Evolutionary conservation across 1,284 basidiomycete species (phyloP).

Genomic region (Rhodotorula sp.): DNA sequence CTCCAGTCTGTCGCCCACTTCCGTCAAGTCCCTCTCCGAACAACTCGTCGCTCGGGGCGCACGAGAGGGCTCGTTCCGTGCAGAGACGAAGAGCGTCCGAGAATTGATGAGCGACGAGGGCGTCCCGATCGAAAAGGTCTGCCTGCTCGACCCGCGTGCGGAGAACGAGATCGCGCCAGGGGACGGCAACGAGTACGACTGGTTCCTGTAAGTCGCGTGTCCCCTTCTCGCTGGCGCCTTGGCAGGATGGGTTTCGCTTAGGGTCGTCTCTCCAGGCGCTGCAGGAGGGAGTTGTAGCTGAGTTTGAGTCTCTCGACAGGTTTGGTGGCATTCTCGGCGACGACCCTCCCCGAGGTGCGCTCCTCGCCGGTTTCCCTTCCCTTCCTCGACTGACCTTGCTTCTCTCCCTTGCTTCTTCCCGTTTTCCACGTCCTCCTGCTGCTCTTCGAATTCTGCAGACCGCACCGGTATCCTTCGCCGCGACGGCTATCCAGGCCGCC

Average conservation of each 20-base stretch:
- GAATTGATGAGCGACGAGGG: constrained; percentile 60
- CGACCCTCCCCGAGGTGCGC: constrained; percentile 75
- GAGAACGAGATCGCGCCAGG: constrained; percentile 64
- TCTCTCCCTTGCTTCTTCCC: too few species aligned
- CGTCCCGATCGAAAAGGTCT: constrained; percentile 64
- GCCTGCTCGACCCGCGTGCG: constrained; percentile 84
- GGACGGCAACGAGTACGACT: constrained; percentile 72
- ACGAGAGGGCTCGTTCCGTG: constrained; percentile 52
- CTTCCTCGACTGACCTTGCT: background rate
- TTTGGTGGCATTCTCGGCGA: constrained; percentile 63
- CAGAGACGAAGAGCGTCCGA: constrained; percentile 64
- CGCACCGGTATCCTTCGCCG: constrained; percentile 77
- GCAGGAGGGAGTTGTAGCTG: background rate
- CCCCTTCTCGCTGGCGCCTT: background rate
- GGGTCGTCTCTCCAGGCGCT: too few species aligned
- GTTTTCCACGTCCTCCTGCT: constrained; percentile 35
- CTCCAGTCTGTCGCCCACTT: constrained; percentile 73
- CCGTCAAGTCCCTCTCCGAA: constrained; percentile 59
- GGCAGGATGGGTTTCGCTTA: background rate
- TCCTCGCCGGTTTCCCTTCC: background rate
- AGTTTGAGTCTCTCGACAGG: background rate
- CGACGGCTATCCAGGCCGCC: constrained; percentile 79
- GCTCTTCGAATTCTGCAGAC: constrained; percentile 42
- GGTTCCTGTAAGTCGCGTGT: constrained; percentile 72
- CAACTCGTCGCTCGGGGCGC: constrained; percentile 50